Percentiles rank a stretch among this genome's conserved stretches.
Conservation (phyloP, 192 early-diverging fungal genomes). For the Linnemannia hyalina region DNA sequence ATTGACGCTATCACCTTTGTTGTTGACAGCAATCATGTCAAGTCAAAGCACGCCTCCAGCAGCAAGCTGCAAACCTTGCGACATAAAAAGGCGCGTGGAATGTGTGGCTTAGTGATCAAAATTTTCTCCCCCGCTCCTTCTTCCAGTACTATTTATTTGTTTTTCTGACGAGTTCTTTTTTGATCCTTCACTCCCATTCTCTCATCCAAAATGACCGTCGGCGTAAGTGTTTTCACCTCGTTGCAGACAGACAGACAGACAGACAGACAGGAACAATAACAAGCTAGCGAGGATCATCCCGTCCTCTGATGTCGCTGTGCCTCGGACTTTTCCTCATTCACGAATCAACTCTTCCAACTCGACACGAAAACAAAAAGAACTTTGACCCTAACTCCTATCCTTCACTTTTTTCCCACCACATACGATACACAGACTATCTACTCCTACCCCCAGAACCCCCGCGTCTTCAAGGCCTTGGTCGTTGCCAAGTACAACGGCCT, state of each 20-base stretch:
- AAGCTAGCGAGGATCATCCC: neutral
- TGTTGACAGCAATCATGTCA: neutral
- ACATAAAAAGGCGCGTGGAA: neutral
- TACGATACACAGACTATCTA: conserved; percentile 61
- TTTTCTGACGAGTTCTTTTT: conserved; percentile 2
- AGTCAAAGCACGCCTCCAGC: neutral
- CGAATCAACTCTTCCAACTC: neutral
- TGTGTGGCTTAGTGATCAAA: conserved; percentile 20
- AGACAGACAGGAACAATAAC: neutral
- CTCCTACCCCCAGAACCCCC: conserved; percentile 78
- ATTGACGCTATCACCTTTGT: neutral
- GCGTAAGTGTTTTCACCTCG: conserved; percentile 20
- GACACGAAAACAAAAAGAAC: neutral
- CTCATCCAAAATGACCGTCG: conserved; percentile 50
- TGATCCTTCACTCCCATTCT: conserved; percentile 2
- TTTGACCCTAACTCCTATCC: neutral
- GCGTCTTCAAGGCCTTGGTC: conserved; percentile 73
- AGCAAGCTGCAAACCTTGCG: neutral
- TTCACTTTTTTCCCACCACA: neutral
- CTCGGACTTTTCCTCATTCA: neutral
- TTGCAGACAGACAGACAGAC: neutral
- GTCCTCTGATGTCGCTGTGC: neutral
- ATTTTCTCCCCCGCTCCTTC: neutral
- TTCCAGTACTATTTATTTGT: conserved; percentile 6
- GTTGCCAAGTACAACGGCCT: conserved; percentile 84